Conservation (phyloP, 805 yeast genomes). For the Alloascoidea hylecoeti region DNA sequence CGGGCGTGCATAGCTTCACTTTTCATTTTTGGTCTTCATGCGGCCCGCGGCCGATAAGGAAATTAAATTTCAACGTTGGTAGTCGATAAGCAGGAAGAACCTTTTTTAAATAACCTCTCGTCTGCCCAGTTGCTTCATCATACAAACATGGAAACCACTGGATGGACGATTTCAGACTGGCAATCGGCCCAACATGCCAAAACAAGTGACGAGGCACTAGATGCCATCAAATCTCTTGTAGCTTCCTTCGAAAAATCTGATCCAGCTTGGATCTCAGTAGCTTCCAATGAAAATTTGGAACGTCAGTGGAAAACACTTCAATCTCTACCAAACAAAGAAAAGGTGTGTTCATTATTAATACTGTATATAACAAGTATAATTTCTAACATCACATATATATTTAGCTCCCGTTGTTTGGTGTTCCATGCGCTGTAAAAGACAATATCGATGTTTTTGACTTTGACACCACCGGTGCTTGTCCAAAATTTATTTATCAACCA, state of each 20-base stretch:
- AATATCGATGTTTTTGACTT: conserved; percentile 80
- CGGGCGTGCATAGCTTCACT: too few relatives aligned
- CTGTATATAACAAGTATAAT: background rate
- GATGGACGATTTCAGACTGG: conserved; percentile 85
- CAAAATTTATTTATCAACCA: conserved; percentile 63
- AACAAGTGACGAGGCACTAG: conserved; percentile 46
- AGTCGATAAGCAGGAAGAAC: too few relatives aligned
- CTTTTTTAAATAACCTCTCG: too few relatives aligned
- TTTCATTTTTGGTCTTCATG: too few relatives aligned
- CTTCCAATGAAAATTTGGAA: conserved; percentile 40
- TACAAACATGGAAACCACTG: conserved; percentile 18
- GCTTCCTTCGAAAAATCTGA: conserved; percentile 27
- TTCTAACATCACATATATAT: conserved; percentile 1
- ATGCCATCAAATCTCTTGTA: conserved; percentile 25
- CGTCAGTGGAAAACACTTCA: conserved; percentile 75
- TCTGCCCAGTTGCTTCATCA: background rate
- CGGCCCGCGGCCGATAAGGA: too few relatives aligned
- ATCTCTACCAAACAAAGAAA: conserved; percentile 36
- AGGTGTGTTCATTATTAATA: conserved; percentile 15
- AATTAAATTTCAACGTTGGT: too few relatives aligned
- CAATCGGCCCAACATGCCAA: conserved; percentile 45
- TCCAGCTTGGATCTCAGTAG: conserved; percentile 88
- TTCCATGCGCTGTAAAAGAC: conserved; percentile 90
- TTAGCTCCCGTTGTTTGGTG: conserved; percentile 64
- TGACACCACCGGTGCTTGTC: conserved; percentile 92